Evolutionary conservation across 768 basidiomycete species (phyloP).

Genomic region (Chalciporus pseudorubinellus): DNA sequence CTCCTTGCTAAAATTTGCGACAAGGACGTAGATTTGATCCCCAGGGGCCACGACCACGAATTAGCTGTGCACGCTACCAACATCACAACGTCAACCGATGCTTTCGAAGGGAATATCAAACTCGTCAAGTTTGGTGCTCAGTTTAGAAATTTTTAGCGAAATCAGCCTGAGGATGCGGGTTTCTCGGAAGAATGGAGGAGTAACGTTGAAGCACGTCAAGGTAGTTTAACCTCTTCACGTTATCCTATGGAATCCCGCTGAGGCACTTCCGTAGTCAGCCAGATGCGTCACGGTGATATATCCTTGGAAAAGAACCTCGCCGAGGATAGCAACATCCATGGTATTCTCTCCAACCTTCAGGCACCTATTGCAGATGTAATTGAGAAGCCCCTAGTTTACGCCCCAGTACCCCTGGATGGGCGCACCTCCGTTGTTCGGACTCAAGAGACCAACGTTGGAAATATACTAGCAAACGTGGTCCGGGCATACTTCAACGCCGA

Average conservation of each 20-base stretch:
- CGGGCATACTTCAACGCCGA: conserved; percentile 21
- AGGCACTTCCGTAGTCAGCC: neutral
- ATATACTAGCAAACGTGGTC: conserved; percentile 13
- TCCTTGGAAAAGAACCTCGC: neutral
- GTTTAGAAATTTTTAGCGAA: conserved; percentile 3
- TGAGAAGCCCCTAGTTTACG: conserved; percentile 1
- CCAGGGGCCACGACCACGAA: conserved; percentile 11
- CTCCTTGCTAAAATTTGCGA: neutral
- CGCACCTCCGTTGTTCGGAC: conserved; percentile 3
- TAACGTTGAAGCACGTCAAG: neutral
- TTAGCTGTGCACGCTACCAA: conserved; percentile 8
- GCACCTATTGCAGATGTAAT: neutral
- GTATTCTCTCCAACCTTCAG: neutral
- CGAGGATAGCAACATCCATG: conserved; percentile 7
- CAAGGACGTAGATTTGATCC: conserved; percentile 5
- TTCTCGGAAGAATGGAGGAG: neutral
- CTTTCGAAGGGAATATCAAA: conserved; percentile 7
- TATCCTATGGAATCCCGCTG: neutral
- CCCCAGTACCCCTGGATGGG: conserved; percentile 4
- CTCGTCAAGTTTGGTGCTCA: conserved; percentile 5
- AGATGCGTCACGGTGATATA: conserved; percentile 10
- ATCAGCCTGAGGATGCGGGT: conserved; percentile 8
- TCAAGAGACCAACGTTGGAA: conserved; percentile 1
- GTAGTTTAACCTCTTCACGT: conserved; percentile 4
- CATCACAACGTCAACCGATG: neutral